phyloP scores from a whole-genome alignment of 352 stramenopile genomes.

The Globisporangium takayamanum region DNA sequence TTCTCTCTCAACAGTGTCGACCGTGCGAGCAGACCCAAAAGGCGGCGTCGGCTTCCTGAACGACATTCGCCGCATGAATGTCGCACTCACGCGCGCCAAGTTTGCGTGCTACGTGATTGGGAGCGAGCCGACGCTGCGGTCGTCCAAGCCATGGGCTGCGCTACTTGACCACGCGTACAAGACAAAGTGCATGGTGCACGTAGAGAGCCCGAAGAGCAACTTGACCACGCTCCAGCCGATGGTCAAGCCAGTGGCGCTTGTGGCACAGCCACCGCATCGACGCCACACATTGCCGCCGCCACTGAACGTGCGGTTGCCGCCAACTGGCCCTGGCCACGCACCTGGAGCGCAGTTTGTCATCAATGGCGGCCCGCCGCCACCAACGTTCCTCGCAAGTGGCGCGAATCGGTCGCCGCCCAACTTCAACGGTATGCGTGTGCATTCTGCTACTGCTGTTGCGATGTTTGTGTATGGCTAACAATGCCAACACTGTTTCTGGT shows the following conservation, averaged over 20 bases:
- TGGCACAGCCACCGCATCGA: constrained; percentile 8
- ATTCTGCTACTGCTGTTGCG: not conserved
- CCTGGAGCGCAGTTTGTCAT: constrained; percentile 6
- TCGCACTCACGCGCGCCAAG: constrained; percentile 82
- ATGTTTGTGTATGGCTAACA: not conserved
- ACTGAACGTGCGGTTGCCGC: constrained; percentile 7
- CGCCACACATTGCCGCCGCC: constrained; percentile 3
- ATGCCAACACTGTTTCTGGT: not conserved
- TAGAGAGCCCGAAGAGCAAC: constrained; percentile 75
- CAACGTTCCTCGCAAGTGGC: constrained; percentile 8
- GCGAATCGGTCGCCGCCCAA: constrained; percentile 10
- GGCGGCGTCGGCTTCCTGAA: constrained; percentile 85
- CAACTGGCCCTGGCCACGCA: not conserved
- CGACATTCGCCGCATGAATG: constrained; percentile 87
- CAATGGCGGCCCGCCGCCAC: constrained; percentile 3
- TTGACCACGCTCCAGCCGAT: constrained; percentile 61
- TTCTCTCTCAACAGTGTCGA: constrained; percentile 52
- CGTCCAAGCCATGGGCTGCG: constrained; percentile 78
- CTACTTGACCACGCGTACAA: constrained; percentile 68
- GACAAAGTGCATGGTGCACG: constrained; percentile 72
- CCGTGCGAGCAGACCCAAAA: constrained; percentile 72
- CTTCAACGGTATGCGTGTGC: constrained; percentile 10
- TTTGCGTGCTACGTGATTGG: constrained; percentile 87
- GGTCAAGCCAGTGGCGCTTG: constrained; percentile 24
- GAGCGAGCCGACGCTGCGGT: constrained; percentile 71